Evolutionary conservation across 768 basidiomycete genomes (phyloP).

Genomic region (Trametes elegans): DNA sequence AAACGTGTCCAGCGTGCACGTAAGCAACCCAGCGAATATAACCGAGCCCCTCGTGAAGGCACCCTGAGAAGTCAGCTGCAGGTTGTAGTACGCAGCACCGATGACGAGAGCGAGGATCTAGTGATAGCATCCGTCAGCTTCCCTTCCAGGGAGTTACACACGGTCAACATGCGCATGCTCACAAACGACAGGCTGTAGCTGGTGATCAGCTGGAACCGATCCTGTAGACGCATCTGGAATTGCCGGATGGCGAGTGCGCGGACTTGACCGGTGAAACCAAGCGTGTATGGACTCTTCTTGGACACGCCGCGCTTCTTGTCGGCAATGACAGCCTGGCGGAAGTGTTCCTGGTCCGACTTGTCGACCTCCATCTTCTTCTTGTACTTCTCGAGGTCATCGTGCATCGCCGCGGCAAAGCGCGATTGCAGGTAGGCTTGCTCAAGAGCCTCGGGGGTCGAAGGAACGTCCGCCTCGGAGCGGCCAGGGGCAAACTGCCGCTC

Average conservation of each 20-base stretch:
- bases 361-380: slow-evolving; percentile 56
- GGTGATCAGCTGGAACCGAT: slow-evolving; percentile 74
- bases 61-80: slow-evolving; percentile 71
- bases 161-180: slow-evolving; percentile 31
- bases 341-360: slow-evolving; percentile 67
- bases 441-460: slow-evolving; percentile 64
- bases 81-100: slow-evolving; percentile 72
- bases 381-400: slow-evolving; percentile 53
- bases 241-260: slow-evolving; percentile 67
- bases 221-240: slow-evolving; percentile 72
- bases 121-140: background rate
- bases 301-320: slow-evolving; percentile 81
- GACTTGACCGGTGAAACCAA: slow-evolving; percentile 75
- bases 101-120: slow-evolving; percentile 61
- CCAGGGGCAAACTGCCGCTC: slow-evolving; percentile 78
- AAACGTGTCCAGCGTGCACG: slow-evolving; percentile 70
- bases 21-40: slow-evolving; percentile 68
- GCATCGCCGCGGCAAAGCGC: slow-evolving; percentile 40
- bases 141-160: background rate
- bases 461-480: slow-evolving; percentile 54
- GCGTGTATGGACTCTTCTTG: slow-evolving; percentile 78
- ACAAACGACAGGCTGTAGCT: slow-evolving; percentile 63
- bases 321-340: slow-evolving; percentile 69
- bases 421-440: slow-evolving; percentile 62
- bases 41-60: slow-evolving; percentile 87